Evolutionary conservation across 225 moss, liverwort and hornwort genomes (phyloP), one percentile per base, ranked within the genome.

Genomic region (Marchantia polymorpha): DNA sequence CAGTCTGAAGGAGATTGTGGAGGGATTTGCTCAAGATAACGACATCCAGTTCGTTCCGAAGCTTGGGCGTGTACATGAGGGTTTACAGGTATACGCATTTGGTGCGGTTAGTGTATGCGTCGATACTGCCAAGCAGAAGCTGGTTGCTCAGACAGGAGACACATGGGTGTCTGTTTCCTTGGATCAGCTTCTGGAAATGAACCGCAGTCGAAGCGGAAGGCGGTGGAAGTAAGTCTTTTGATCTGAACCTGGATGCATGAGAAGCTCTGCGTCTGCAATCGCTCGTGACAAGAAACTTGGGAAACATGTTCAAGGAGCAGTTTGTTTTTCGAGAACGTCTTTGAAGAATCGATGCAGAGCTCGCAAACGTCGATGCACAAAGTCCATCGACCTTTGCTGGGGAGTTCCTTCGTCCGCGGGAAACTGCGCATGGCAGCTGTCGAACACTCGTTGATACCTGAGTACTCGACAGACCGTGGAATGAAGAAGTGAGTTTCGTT

Each of bases 171-270:
- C 85, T 71, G 88, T 88, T 31, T 77, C 90, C 72, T 84, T 96
- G 48, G 92, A 91, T 64, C 87, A 94, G 89, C 83, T 96, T 66
- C 73, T 96, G 82, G 92, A 92, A 86, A 89, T 92, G 89, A 92
- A 96, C 89, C 96, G 94, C 77, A 91, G 90, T 80, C 92, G 90
- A 78, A 90, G 89, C 81, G 94, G 96, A 74, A 94, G 96, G 82
- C 91, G 94, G n/a, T 96, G 96, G 96, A 92, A 96, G 82, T 95
- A 88, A 89, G 39, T 71, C 52, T 13, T 60, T 14, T 76, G 60
- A 59, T 49, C 66, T 67, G 52, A 67, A 65, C 65, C 66, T 65
- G 49, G 63, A 67, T 25, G 27, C 47, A 19, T 29, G 50, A 66
- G 51, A 52, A 78, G 29, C 48, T 48, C 75, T 53, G 53, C 73